Evolutionary conservation across 2,329 filamentous ascomycete genomes (phyloP), one percentile per base, ranked within the genome.

Genomic region (Cladosporium sp.): DNA sequence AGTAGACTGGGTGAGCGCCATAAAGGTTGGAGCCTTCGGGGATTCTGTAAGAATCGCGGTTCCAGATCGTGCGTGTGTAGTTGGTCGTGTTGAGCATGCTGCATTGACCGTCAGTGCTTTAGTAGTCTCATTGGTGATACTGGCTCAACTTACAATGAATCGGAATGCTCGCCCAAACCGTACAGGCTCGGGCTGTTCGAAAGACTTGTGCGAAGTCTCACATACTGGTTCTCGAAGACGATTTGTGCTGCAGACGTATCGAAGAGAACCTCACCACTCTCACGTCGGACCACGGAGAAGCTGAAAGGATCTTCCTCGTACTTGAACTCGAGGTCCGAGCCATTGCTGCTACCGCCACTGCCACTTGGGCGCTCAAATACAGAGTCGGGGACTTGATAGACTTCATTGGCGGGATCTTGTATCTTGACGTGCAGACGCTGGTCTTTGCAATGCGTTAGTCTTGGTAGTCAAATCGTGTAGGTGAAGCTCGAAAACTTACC

Each of bases 171-270:
- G 40, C 91, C 91, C 1, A 94, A 82, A 0, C 92, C 91, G 74
- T 95, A 95, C 6, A 95, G 79, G 71, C 90, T 86, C 0, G 91
- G 89, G 62, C 87, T 81, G 0, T 85, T 77, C 0, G 91, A 91
- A 12, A 95, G 81, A 67, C 82, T 85, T 1, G 91, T 93, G 52
- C 89, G 85, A 66, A 94, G 81, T 23, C 88, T 86, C 28, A 95
- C 78, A 72, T 92, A 95, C 76, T 95, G 91, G 12, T 86, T 87
- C 78, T 95, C 89, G 71, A 93, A 95, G 52, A 95, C 81, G 12
- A 95, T 79, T 10, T 82, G 81, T 4, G 85, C 84, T 0, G 84
- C 88, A 0, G 87, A 86, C 0, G 90, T 91, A 71, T 93, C 88
- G 74, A 92, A 92, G 11, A 92, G 77, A 3, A 86, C 80, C 68